phyloP scores from a whole-genome alignment of 75 land plant genomes.

The Cunninghamia lanceolata region DNA sequence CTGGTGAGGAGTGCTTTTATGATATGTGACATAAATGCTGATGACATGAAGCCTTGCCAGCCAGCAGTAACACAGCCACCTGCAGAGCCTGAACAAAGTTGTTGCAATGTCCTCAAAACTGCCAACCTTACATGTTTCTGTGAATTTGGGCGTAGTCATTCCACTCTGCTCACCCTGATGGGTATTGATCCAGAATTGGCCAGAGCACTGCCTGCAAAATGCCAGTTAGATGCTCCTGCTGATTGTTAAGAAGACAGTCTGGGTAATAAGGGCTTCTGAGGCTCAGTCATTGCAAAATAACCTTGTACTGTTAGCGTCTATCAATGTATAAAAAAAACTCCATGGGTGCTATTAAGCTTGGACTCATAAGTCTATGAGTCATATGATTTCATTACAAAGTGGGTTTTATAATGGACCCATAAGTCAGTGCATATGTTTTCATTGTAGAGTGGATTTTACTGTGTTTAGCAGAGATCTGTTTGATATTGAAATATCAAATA shows the following conservation, averaged over 20 bases:
- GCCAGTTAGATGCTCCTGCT: not conserved
- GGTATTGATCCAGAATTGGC: constrained; percentile 3
- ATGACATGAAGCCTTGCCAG: not conserved
- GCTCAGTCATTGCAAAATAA: not conserved
- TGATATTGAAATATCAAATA: too few relatives aligned
- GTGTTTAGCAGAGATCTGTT: too few relatives aligned
- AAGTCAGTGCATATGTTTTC: too few relatives aligned
- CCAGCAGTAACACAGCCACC: not conserved
- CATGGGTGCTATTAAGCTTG: too few relatives aligned
- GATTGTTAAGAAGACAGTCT: not conserved
- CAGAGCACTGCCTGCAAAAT: constrained; percentile 1
- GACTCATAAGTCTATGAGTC: too few relatives aligned
- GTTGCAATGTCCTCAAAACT: not conserved
- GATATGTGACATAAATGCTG: not conserved
- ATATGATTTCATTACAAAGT: too few relatives aligned
- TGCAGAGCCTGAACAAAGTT: not conserved
- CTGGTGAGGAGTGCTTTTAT: not conserved
- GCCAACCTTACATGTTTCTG: constrained; percentile 10
- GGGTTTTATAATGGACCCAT: too few relatives aligned
- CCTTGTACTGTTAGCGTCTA: not conserved
- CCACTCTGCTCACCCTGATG: not conserved
- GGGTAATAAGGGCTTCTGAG: not conserved
- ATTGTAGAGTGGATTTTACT: too few relatives aligned
- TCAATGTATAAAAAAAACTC: too few relatives aligned
- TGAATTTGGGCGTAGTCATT: not conserved